Evolutionary conservation across 2,329 filamentous ascomycete species (phyloP), one percentile per base, ranked within the genome.

Genomic region (Diaporthe amygdali): DNA sequence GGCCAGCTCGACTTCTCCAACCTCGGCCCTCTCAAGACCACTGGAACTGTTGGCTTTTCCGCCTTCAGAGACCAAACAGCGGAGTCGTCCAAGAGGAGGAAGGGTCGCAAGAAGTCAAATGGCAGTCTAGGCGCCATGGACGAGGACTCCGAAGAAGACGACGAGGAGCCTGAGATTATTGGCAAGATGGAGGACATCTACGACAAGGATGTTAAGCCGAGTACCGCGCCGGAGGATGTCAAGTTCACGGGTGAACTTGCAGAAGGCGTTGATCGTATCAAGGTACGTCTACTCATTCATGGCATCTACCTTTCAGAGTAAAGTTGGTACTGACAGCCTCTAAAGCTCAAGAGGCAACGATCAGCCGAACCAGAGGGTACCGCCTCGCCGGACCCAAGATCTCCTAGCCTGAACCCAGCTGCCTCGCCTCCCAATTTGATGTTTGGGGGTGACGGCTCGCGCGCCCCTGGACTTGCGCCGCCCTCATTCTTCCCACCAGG

Each of bases 21-120:
- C 70, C 87, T 98, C 12, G 93, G 92, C 3, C 95, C 95, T 0
- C 86, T 98, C 27, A 97, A 97, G 80, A 88, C 93, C 3, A 90
- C 90, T n/a, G 95, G 95, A 32, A 96, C 94, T 0, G 94, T 97
- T 59, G 95, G 95, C 44, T 98, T 97, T 80, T 92, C 94, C 3
- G 90, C 93, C 17, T 98, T 98, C 84, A 90, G 96, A 68, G 95
- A 97, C 74, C 86, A 87, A 70, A 87, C 90, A 49, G 82, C 86
- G 20, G 87, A 90, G 68, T 83, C 85, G 1, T 80, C 85, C 3
- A 83, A 86, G 69, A 90, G 90, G 77, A 86, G 86, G 71, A 92
- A 91, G 79, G 81, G 85, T 2, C 84, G 86, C 72, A 91, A 89
- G 84, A 89, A 86, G 77, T 92, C 89, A 70, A 91, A 90, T 52